Conservation (phyloP, 1,284 basidiomycete species). For the Cutaneotrichosporon sp. region DNA sequence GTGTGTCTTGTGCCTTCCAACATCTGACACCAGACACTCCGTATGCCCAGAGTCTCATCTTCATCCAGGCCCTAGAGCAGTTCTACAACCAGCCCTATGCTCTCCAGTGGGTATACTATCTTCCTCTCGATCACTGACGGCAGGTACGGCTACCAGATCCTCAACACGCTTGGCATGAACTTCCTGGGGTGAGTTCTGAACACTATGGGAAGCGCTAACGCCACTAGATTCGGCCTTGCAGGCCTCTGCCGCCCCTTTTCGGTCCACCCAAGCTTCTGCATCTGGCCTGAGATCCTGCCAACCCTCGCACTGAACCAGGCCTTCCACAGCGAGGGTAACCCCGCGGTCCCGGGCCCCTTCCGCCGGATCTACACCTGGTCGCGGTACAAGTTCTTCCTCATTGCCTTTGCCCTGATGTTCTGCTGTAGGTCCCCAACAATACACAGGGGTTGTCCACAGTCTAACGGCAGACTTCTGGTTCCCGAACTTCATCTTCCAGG, state of each 20-base stretch:
- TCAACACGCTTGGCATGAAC: constrained; percentile 53
- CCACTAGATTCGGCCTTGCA: constrained; percentile 51
- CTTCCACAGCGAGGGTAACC: constrained; percentile 38
- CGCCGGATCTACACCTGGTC: constrained; percentile 33
- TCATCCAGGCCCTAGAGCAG: constrained; percentile 36
- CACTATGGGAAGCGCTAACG: too few relatives aligned
- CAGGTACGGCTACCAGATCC: constrained; percentile 52
- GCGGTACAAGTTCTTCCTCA: constrained; percentile 42
- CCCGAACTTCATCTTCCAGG: constrained; percentile 52
- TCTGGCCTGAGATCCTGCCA: constrained; percentile 52
- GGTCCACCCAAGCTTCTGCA: constrained; percentile 53
- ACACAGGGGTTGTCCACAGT: not conserved
- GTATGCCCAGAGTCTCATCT: constrained; percentile 45
- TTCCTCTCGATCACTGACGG: too few relatives aligned
- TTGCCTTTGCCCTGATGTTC: constrained; percentile 37
- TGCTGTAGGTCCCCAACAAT: constrained; percentile 4
- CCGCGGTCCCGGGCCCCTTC: constrained; percentile 39
- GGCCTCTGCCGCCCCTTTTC: constrained; percentile 55
- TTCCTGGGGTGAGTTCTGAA: constrained; percentile 45
- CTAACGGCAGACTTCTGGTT: constrained; percentile 47
- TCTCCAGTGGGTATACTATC: not conserved
- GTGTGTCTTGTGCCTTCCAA: too few relatives aligned
- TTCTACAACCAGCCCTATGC: constrained; percentile 48
- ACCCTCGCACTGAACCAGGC: constrained; percentile 52
- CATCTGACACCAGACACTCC: constrained; percentile 24